Base-by-base conservation (phyloP, 1,139 yeast species). In the Petasospora fabianii region DNA sequence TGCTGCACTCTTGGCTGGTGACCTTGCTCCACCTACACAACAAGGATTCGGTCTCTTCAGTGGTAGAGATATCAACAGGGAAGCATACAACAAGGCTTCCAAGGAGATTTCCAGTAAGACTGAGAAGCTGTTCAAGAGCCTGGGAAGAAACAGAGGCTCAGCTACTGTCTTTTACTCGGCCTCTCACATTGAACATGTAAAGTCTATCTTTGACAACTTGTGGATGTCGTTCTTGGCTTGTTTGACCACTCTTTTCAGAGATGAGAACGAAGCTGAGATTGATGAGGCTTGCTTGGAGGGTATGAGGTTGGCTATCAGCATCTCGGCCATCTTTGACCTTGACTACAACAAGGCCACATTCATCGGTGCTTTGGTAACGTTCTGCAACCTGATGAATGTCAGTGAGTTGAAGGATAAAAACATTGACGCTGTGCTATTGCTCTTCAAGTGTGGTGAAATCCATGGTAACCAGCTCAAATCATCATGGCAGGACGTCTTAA, bases 191-290 rank as follows among this genome's bases (percentile, higher is more conserved):
- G 94, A 87, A 49, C 97, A 92, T 59, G 96, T 90, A 17, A 84
- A 77, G 55, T 92, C 97, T 1, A 86, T 94, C 58, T 92, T 92
- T 64, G 97, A 90, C 54, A 87, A 87, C 12, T 69, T 86, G 35
- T 94, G 99, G 99, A 88, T 92, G 97, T 87, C 97, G 0, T 76
- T 92, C 38, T 69, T 94, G 50, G 98, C 97, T 6, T 97, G 96
- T 0, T 71, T 94, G 38, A 87, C 97, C 0, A 94, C 95, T 3
- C 95, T 96, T 5, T 87, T 90, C 64, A 88, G 84, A 58, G 96
- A 86, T 45, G 81, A 83, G 46, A 94, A 86, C 48, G 96, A 88
- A 50, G 71, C 73, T 13, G 92, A 81, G 36, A 77, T 85, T 5
- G 72, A 84, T n/a, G 73, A 69, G 42, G 61, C 74, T 6, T 84